Evolutionary conservation across 2,329 filamentous ascomycete species (phyloP).

Genomic region (Zasmidium angulare): DNA sequence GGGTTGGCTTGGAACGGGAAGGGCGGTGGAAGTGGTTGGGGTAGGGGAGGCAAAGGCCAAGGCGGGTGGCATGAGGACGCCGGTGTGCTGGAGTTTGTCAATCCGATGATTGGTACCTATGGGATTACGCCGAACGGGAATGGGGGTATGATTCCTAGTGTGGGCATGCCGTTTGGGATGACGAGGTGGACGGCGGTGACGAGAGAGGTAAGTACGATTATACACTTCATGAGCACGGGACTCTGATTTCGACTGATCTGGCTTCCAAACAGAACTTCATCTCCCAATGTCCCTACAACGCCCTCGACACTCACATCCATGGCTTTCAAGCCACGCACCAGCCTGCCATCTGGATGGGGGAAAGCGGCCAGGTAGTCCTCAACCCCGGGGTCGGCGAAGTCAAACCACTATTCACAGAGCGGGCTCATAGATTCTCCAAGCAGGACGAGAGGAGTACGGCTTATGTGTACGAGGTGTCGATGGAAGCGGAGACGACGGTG

Average conservation of each 20-base stretch:
- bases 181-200: conserved; percentile 54
- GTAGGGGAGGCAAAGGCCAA: not conserved
- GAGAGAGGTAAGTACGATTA: conserved; percentile 24
- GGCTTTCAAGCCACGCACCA: conserved; percentile 54
- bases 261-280: conserved; percentile 48
- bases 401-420: conserved; percentile 40
- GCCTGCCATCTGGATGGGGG: conserved; percentile 56
- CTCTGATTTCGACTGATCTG: not conserved
- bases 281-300: conserved; percentile 50
- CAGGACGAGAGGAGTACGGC: conserved; percentile 45
- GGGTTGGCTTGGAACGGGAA: not conserved
- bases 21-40: not conserved
- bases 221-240: not conserved
- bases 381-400: conserved; percentile 40
- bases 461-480: conserved; percentile 48
- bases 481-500: conserved; percentile 38
- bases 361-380: conserved; percentile 48
- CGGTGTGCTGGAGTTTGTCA: conserved; percentile 32
- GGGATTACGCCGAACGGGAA: conserved; percentile 35
- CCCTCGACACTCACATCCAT: conserved; percentile 46
- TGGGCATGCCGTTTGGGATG: conserved; percentile 49
- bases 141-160: conserved; percentile 36
- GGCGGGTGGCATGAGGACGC: conserved; percentile 21
- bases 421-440: conserved; percentile 45
- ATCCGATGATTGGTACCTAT: conserved; percentile 35